Percentiles rank a stretch among this genome's conserved stretches.
Evolutionary conservation across 2,329 filamentous ascomycete species (phyloP).

Genomic region (Ophiostoma perfectum): DNA sequence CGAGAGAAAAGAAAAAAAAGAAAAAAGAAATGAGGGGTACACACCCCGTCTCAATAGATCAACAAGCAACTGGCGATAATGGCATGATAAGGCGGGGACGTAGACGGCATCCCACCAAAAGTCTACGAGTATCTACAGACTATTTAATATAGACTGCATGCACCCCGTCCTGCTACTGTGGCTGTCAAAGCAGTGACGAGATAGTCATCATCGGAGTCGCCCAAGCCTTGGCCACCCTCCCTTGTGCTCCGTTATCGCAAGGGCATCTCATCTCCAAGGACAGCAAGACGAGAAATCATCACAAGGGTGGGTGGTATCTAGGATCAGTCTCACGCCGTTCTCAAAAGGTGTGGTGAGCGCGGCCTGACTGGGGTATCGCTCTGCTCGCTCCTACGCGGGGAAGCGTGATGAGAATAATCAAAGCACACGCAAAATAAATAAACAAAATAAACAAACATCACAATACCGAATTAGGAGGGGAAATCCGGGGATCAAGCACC

Average conservation of each 20-base stretch:
- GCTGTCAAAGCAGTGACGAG: too few species aligned
- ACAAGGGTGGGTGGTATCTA: neutral
- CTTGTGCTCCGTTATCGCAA: neutral
- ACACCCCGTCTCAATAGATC: neutral
- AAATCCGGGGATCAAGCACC: constrained; percentile 3
- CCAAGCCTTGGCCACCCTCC: neutral
- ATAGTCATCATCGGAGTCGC: neutral
- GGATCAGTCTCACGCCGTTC: neutral
- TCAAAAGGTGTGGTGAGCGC: constrained; percentile 1
- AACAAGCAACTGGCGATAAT: neutral
- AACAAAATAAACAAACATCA: neutral
- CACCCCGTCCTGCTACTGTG: too few species aligned
- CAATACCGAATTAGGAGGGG: neutral
- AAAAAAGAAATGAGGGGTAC: neutral
- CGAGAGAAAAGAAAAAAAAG: too few species aligned
- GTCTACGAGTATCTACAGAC: too few species aligned
- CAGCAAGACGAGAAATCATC: neutral
- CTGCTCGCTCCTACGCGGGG: neutral
- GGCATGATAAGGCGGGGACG: neutral
- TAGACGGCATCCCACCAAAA: too few species aligned
- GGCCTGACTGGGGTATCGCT: neutral
- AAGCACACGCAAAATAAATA: too few species aligned
- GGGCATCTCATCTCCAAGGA: neutral
- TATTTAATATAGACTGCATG: too few species aligned
- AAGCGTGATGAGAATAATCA: neutral